Evolutionary conservation across 1,284 basidiomycete species (phyloP).

Genomic region (Trametes hirsuta): DNA sequence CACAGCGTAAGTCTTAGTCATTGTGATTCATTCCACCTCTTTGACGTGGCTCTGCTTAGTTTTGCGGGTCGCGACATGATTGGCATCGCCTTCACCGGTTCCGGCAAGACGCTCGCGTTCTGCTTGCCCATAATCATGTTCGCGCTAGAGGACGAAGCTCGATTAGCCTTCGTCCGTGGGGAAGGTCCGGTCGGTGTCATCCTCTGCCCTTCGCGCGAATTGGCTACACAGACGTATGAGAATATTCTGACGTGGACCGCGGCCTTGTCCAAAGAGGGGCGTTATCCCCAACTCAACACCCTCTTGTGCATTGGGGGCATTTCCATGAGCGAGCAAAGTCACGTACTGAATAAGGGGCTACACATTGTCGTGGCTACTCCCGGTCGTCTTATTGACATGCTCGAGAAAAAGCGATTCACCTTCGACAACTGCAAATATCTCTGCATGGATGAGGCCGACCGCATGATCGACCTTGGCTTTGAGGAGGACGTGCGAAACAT

Average conservation of each 20-base stretch:
- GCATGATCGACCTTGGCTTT: constrained; percentile 99
- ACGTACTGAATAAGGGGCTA: constrained; percentile 87
- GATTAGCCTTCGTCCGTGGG: constrained; percentile 86
- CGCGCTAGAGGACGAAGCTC: constrained; percentile 90
- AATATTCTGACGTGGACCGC: constrained; percentile 87
- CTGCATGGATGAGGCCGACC: constrained; percentile 98
- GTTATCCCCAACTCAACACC: constrained; percentile 85
- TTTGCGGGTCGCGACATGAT: constrained; percentile 93
- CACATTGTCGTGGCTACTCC: constrained; percentile 98
- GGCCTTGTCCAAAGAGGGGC: constrained; percentile 77
- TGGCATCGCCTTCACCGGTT: constrained; percentile 83
- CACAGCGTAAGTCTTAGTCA: constrained; percentile 67
- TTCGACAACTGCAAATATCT: constrained; percentile 93
- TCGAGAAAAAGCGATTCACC: constrained; percentile 92
- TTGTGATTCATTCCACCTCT: neutral
- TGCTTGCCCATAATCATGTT: constrained; percentile 95
- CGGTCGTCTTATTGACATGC: constrained; percentile 94
- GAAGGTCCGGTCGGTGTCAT: constrained; percentile 97
- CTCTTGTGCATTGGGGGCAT: constrained; percentile 97
- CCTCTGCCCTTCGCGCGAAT: constrained; percentile 93
- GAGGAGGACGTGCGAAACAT: constrained; percentile 99
- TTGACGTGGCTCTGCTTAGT: constrained; percentile 42
- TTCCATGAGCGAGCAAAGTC: constrained; percentile 94
- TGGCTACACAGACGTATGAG: constrained; percentile 96
- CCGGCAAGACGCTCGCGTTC: constrained; percentile 82